phyloP scores from a whole-genome alignment of 73 alveolate genomes.

The Paraurostyla sp. region DNA sequence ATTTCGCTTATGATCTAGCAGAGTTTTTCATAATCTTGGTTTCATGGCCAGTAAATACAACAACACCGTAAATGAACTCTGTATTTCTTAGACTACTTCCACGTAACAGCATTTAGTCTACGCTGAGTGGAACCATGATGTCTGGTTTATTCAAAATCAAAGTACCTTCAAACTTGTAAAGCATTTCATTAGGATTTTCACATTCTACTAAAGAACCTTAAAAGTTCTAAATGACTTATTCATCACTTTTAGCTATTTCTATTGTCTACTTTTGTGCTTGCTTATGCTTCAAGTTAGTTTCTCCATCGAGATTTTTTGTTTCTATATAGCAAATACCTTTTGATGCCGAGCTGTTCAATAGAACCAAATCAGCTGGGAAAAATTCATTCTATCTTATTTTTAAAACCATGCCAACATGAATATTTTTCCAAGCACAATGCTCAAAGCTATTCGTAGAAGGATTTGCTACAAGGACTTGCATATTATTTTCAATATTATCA shows the following conservation, averaged over 20 bases:
- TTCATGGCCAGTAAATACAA: conserved; percentile 93
- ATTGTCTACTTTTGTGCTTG: conserved; percentile 70
- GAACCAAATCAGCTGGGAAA: conserved; percentile 72
- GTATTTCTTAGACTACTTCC: conserved; percentile 94
- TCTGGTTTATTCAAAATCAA: background rate
- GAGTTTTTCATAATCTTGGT: conserved; percentile 93
- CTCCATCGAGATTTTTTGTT: conserved; percentile 99
- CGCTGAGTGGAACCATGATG: conserved; percentile 53
- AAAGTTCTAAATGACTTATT: conserved; percentile 19
- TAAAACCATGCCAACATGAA: conserved; percentile 86
- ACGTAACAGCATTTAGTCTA: conserved; percentile 84
- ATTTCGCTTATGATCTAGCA: conserved; percentile 74
- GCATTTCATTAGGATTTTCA: conserved; percentile 77
- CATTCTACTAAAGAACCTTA: conserved; percentile 76
- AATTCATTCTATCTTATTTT: conserved; percentile 58
- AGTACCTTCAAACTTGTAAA: conserved; percentile 70
- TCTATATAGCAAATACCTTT: conserved; percentile 91
- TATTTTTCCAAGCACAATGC: conserved; percentile 83
- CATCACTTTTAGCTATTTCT: background rate
- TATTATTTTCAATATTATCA: conserved; percentile 90
- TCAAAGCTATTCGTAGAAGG: conserved; percentile 16
- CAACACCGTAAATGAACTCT: conserved; percentile 90
- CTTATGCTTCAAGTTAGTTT: conserved; percentile 95
- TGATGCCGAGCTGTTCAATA: conserved; percentile 61
- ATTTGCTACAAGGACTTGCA: background rate